phyloP scores from a whole-genome alignment of 768 basidiomycete genomes.

The Thelephora ganbajun region DNA sequence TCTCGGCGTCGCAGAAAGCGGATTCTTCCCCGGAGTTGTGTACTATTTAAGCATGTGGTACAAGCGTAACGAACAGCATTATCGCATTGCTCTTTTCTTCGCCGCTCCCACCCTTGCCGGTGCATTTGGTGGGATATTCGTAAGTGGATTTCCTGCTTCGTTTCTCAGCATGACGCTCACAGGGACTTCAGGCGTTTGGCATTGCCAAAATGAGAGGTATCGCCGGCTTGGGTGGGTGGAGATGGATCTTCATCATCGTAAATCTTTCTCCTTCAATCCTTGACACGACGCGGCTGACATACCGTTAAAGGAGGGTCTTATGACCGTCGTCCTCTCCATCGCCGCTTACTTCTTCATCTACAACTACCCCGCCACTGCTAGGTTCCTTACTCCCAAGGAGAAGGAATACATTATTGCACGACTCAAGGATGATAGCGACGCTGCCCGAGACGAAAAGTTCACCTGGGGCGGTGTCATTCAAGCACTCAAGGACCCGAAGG shows the following conservation, averaged over 20 bases:
- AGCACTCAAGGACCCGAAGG: constrained; percentile 7
- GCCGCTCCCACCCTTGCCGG: constrained; percentile 22
- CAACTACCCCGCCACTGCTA: constrained; percentile 45
- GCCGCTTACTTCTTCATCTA: constrained; percentile 61
- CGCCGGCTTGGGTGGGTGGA: constrained; percentile 48
- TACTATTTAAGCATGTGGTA: constrained; percentile 47
- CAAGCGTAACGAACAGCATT: constrained; percentile 60
- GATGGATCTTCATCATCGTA: constrained; percentile 56
- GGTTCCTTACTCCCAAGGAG: constrained; percentile 51
- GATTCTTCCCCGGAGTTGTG: constrained; percentile 24
- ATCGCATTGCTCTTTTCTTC: constrained; percentile 64
- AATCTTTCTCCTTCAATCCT: constrained; percentile 1
- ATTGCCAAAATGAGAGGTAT: constrained; percentile 57
- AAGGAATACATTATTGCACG: constrained; percentile 44
- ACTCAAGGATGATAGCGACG: constrained; percentile 35
- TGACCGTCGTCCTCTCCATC: constrained; percentile 44
- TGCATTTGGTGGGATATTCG: constrained; percentile 4
- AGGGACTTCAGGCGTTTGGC: constrained; percentile 22
- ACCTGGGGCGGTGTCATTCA: constrained; percentile 1
- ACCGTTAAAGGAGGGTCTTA: constrained; percentile 16
- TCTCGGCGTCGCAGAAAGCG: constrained; percentile 20
- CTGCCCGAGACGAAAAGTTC: constrained; percentile 2
- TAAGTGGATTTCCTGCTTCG: neutral
- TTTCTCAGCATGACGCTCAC: neutral
- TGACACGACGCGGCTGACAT: constrained; percentile 3